These are phyloP conservation scores for Angomonas desouzai DNA, from an alignment of 208 protist genomes.

Conservation along the genomic window DNA sequence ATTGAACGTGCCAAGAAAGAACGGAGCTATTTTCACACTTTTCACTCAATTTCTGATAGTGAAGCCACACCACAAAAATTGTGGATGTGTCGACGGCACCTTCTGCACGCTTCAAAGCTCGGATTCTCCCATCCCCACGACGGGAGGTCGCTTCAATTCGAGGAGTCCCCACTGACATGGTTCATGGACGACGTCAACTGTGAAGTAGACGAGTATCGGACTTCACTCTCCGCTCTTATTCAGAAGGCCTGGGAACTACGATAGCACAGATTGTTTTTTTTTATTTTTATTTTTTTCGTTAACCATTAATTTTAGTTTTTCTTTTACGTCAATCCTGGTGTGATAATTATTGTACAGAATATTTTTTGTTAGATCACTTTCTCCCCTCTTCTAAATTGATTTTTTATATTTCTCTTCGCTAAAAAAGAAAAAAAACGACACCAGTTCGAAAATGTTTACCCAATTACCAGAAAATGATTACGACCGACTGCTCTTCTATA, in stretches of 20 bases:
- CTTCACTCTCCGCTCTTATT: background rate
- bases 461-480: constrained; percentile 31
- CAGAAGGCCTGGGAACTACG: background rate
- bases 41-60: constrained; percentile 5
- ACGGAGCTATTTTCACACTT: background rate
- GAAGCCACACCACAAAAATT: constrained; percentile 5
- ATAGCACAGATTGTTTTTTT: no score
- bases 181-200: constrained; percentile 29
- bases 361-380: background rate
- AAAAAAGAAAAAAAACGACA: constrained; percentile 4
- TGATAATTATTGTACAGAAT: no score
- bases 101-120: constrained; percentile 59
- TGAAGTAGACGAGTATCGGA: background rate
- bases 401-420: background rate
- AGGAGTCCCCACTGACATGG: constrained; percentile 27
- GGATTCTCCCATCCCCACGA: constrained; percentile 40
- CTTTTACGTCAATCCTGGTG: no score
- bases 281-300: no score
- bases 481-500: constrained; percentile 51
- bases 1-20: constrained; percentile 18
- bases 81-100: constrained; percentile 45
- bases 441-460: no score
- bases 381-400: background rate
- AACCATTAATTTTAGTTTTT: no score
- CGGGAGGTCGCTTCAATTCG: constrained; percentile 20